A percentile compares a stretch with the other conserved stretches of the same genome.
Conservation (phyloP, 2,329 filamentous ascomycete species). For the Tolypocladium pustulatum region DNA sequence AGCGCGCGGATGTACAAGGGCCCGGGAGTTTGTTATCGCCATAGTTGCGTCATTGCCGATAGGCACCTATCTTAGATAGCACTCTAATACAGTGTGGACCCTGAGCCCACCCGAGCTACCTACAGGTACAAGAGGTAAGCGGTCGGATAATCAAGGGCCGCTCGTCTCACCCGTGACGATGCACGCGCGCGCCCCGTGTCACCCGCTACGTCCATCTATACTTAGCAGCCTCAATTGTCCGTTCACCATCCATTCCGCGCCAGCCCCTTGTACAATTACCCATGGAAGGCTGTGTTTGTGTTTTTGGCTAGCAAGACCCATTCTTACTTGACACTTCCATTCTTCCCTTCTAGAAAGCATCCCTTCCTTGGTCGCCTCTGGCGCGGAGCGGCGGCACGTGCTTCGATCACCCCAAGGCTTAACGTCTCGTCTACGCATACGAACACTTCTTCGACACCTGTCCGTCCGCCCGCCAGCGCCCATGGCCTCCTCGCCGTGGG, state of each 20-base stretch:
- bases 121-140: not conserved
- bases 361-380: not conserved
- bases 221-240: not conserved
- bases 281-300: not conserved
- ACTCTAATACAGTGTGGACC: not conserved
- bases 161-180: conserved; percentile 1
- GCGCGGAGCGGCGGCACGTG: not conserved
- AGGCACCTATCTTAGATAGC: not conserved
- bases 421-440: not conserved
- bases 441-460: not conserved
- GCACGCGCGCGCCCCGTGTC: not conserved
- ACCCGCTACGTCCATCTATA: not conserved
- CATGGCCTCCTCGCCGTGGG: conserved; percentile 69
- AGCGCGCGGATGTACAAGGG: not conserved
- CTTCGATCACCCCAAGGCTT: not conserved
- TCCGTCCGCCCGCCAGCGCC: conserved; percentile 2
- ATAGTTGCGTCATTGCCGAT: not conserved
- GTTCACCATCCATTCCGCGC: not conserved
- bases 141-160: not conserved
- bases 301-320: not conserved
- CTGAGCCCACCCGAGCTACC: not conserved
- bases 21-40: not conserved
- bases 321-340: not conserved
- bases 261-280: not conserved
- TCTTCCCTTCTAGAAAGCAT: not conserved